Percentiles rank a stretch among this genome's conserved stretches.
Conservation (phyloP, 495 filamentous ascomycete species). For the Penicillium maclennaniae region DNA sequence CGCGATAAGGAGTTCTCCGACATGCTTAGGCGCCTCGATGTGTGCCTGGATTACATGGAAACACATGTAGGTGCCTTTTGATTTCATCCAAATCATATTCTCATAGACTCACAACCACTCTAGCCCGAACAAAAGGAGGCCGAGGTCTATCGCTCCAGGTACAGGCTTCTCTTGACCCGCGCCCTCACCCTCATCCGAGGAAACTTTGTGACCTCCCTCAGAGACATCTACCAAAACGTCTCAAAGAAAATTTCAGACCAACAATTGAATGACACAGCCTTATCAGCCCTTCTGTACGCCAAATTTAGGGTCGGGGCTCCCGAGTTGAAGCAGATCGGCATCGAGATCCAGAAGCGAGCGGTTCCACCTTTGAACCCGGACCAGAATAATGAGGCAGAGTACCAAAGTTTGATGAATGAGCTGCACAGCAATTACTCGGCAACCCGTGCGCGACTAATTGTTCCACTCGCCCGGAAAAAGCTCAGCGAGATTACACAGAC, state of each 20-base stretch:
- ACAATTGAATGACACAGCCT: conserved; percentile 70
- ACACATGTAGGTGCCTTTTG: conserved; percentile 57
- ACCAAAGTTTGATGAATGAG: conserved; percentile 62
- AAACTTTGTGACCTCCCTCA: conserved; percentile 69
- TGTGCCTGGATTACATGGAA: conserved; percentile 87
- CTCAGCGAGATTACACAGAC: conserved; percentile 62
- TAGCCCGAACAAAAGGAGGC: conserved; percentile 82
- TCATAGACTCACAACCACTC: conserved; percentile 12
- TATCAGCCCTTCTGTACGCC: conserved; percentile 72
- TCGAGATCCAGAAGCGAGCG: conserved; percentile 67
- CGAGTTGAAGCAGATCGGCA: conserved; percentile 60
- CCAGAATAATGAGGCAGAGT: conserved; percentile 61
- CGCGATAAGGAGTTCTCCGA: conserved; percentile 78
- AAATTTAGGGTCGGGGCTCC: conserved; percentile 70
- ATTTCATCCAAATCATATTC: neutral
- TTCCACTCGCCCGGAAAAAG: conserved; percentile 58
- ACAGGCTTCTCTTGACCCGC: conserved; percentile 66
- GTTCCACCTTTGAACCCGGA: conserved; percentile 57
- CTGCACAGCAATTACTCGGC: conserved; percentile 63
- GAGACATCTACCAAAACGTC: conserved; percentile 67
- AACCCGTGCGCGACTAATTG: conserved; percentile 54
- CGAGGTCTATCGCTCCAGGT: conserved; percentile 70
- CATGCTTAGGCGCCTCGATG: conserved; percentile 78
- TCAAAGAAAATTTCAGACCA: conserved; percentile 65
- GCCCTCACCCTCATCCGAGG: conserved; percentile 80